A percentile compares a stretch with the other conserved stretches of the same genome.
These are phyloP conservation scores for Macrophomina phaseolina DNA, from an alignment of 2,329 filamentous ascomycete species.

Conservation along the genomic window DNA sequence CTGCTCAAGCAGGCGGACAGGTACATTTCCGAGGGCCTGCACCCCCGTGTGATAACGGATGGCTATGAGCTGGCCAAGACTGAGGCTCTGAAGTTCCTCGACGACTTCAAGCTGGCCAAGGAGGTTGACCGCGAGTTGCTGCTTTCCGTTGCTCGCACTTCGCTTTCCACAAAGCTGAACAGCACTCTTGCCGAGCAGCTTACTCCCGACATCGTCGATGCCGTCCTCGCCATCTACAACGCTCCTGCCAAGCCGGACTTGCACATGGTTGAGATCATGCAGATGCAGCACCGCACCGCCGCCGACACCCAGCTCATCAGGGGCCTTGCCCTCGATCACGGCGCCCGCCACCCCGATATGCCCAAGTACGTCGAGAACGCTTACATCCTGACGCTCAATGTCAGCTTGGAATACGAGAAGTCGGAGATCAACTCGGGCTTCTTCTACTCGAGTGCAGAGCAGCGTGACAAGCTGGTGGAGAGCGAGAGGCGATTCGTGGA, in stretches of 20 bases:
- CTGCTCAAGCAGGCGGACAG: conserved; percentile 96
- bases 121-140: conserved; percentile 93
- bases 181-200: conserved; percentile 85
- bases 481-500: conserved; percentile 96
- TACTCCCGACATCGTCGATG: conserved; percentile 93
- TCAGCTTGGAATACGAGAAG: conserved; percentile 98
- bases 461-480: conserved; percentile 97
- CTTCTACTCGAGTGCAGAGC: conserved; percentile 97
- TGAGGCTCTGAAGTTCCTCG: conserved; percentile 93
- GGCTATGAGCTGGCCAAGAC: conserved; percentile 96
- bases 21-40: conserved; percentile 95
- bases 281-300: conserved; percentile 97
- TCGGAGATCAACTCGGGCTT: conserved; percentile 99
- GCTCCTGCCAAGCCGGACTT: conserved; percentile 90
- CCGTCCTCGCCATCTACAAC: conserved; percentile 92
- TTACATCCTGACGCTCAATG: conserved; percentile 92
- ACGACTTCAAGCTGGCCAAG: conserved; percentile 86
- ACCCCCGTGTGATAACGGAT: conserved; percentile 95
- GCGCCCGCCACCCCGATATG: conserved; percentile 97
- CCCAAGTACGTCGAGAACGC: conserved; percentile 95
- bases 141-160: conserved; percentile 90
- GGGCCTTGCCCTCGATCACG: conserved; percentile 91
- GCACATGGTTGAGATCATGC: conserved; percentile 99
- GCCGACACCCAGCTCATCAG: conserved; percentile 96
- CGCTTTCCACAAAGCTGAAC: conserved; percentile 94